Evolutionary conservation across 768 basidiomycete species (phyloP).

Genomic region (Mycena vitilis): DNA sequence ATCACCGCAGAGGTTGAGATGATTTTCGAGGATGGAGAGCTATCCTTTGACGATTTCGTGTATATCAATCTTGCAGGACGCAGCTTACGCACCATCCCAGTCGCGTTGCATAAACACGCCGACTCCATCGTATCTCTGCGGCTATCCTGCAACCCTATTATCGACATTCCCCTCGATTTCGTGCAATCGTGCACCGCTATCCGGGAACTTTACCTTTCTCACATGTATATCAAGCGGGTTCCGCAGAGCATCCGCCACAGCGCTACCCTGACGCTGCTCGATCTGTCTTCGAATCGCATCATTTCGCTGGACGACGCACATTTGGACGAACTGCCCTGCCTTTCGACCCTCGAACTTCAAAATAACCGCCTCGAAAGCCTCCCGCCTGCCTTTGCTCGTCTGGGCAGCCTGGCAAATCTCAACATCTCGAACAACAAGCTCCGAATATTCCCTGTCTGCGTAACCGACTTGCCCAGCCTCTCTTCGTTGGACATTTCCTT

Average conservation of each 20-base stretch:
- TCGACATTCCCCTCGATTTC: conserved; percentile 96
- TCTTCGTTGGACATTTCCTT: conserved; percentile 93
- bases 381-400: conserved; percentile 84
- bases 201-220: conserved; percentile 84
- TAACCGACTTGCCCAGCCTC: conserved; percentile 77
- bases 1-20: background rate
- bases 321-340: conserved; percentile 77
- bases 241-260: conserved; percentile 86
- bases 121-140: conserved; percentile 86
- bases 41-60: conserved; percentile 76
- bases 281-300: conserved; percentile 93
- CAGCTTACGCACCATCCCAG: conserved; percentile 87
- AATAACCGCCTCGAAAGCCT: conserved; percentile 93
- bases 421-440: conserved; percentile 99
- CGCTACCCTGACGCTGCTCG: conserved; percentile 79
- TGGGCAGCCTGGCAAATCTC: conserved; percentile 75
- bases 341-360: conserved; percentile 78
- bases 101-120: conserved; percentile 85
- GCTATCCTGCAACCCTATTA: conserved; percentile 93
- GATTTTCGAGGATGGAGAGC: conserved; percentile 73
- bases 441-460: conserved; percentile 73
- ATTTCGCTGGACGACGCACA: conserved; percentile 86
- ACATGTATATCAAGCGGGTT: conserved; percentile 94
- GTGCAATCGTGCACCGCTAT: conserved; percentile 87
- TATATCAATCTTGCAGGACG: conserved; percentile 84